Percentiles rank a stretch among this genome's conserved stretches.
These are phyloP conservation scores for Sphenostylis stenocarpa DNA, from an alignment of 306 rosid species.

Conservation along the genomic window DNA sequence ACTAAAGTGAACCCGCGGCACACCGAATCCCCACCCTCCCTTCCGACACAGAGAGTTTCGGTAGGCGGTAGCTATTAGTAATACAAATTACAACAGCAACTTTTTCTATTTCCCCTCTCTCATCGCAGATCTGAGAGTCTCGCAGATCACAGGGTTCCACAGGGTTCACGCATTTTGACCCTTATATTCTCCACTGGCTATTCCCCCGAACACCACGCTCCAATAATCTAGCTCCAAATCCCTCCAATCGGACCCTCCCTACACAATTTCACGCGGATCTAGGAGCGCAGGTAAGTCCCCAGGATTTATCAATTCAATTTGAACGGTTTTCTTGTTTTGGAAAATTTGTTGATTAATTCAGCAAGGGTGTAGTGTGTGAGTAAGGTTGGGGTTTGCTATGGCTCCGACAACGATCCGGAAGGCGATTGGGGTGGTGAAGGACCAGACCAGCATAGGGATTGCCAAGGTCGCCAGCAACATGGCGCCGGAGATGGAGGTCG, in stretches of 20 bases:
- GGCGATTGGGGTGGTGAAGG: slow-evolving; percentile 98
- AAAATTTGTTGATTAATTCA: not conserved
- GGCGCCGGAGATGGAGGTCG: slow-evolving; percentile 98
- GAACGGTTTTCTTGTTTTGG: slow-evolving; percentile 26
- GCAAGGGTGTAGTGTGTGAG: not conserved
- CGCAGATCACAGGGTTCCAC: slow-evolving; percentile 13
- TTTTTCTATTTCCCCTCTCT: slow-evolving; percentile 11
- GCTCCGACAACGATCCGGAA: slow-evolving; percentile 94
- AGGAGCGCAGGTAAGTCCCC: slow-evolving; percentile 23
- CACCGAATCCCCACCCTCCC: slow-evolving; percentile 27
- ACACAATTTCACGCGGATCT: slow-evolving; percentile 47
- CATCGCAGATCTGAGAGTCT: slow-evolving; percentile 27
- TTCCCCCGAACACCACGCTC: not conserved
- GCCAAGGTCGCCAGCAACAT: slow-evolving; percentile 90
- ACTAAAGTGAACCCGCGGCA: not conserved
- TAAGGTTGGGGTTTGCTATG: slow-evolving; percentile 40
- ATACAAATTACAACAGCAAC: not conserved
- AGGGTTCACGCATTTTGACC: slow-evolving; percentile 25
- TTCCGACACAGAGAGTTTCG: not conserved
- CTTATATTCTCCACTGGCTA: slow-evolving; percentile 1
- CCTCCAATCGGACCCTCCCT: slow-evolving; percentile 20
- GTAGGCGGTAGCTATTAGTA: slow-evolving; percentile 2
- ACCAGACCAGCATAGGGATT: slow-evolving; percentile 96
- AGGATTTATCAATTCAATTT: not conserved
- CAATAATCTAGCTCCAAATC: not conserved